Percentiles rank a stretch among this genome's conserved stretches.
Evolutionary conservation across 2,329 filamentous ascomycete species (phyloP).

Genomic region (Macrophomina pseudophaseolina): DNA sequence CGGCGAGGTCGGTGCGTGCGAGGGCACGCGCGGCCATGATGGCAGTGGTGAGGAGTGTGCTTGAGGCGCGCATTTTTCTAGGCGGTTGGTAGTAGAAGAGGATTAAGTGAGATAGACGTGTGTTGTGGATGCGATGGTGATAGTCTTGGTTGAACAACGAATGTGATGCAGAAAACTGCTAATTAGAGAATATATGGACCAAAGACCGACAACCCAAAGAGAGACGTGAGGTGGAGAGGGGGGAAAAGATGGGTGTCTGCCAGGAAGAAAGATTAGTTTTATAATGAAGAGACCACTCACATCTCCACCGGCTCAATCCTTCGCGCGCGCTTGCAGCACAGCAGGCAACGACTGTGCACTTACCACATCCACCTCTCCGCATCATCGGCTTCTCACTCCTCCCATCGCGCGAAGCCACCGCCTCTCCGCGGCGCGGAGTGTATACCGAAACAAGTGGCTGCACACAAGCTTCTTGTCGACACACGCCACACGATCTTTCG

Average conservation of each 20-base stretch:
- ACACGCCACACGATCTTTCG: constrained; percentile 5
- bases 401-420: not conserved
- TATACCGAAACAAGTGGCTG: not conserved
- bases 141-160: not conserved
- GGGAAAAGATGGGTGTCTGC: too few relatives aligned
- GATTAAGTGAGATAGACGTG: not conserved
- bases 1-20: constrained; percentile 46
- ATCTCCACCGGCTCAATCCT: constrained; percentile 5
- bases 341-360: constrained; percentile 10
- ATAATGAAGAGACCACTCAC: not conserved
- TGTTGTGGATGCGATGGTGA: not conserved
- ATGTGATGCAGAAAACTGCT: constrained; percentile 15
- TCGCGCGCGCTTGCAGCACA: constrained; percentile 3
- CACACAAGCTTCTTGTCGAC: constrained; percentile 4
- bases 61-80: constrained; percentile 31
- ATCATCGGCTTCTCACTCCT: not conserved
- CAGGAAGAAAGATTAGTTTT: not conserved
- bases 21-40: constrained; percentile 38
- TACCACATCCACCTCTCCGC: constrained; percentile 1
- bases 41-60: constrained; percentile 35
- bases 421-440: not conserved
- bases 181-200: not conserved
- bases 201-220: constrained; percentile 14
- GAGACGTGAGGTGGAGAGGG: constrained; percentile 13
- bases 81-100: not conserved